Evolutionary conservation across 192 early-diverging fungal species (phyloP).

Genomic region (Glomus cerebriforme): DNA sequence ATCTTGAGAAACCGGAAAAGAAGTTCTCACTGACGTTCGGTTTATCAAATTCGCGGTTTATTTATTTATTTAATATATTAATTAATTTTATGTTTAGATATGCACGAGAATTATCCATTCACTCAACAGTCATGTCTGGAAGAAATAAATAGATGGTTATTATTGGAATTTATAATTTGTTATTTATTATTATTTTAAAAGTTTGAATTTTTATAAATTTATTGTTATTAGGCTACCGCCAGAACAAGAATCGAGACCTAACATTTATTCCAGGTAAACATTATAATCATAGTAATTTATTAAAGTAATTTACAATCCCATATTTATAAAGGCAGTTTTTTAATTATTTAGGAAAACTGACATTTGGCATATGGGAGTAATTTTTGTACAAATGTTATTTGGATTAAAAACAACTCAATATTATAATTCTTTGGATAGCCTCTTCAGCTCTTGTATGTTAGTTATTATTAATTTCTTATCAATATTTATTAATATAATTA

Average conservation of each 20-base stretch:
- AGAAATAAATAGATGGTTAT: constrained; percentile 32
- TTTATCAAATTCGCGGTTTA: too few species aligned
- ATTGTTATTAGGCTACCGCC: constrained; percentile 51
- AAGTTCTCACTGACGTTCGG: too few species aligned
- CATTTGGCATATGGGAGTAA: constrained; percentile 70
- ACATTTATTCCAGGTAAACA: constrained; percentile 49
- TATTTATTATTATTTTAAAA: not conserved
- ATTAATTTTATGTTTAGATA: constrained; percentile 28
- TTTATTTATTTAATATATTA: too few species aligned
- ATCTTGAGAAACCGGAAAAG: too few species aligned
- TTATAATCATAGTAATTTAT: not conserved
- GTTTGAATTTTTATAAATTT: not conserved
- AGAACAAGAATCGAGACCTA: constrained; percentile 62
- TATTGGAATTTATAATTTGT: not conserved
- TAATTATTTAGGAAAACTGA: constrained; percentile 63
- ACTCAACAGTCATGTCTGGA: constrained; percentile 32
- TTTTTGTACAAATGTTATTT: constrained; percentile 71
- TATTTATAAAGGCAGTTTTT: constrained; percentile 22
- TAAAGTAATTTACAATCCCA: constrained; percentile 4
- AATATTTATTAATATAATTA: not conserved
- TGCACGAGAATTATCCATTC: constrained; percentile 39
- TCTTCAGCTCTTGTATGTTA: constrained; percentile 44
- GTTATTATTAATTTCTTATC: not conserved
- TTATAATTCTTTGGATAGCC: constrained; percentile 53
- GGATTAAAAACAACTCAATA: constrained; percentile 58